phyloP scores from a whole-genome alignment of 495 filamentous ascomycete genomes.

The Penicillium parvum region DNA sequence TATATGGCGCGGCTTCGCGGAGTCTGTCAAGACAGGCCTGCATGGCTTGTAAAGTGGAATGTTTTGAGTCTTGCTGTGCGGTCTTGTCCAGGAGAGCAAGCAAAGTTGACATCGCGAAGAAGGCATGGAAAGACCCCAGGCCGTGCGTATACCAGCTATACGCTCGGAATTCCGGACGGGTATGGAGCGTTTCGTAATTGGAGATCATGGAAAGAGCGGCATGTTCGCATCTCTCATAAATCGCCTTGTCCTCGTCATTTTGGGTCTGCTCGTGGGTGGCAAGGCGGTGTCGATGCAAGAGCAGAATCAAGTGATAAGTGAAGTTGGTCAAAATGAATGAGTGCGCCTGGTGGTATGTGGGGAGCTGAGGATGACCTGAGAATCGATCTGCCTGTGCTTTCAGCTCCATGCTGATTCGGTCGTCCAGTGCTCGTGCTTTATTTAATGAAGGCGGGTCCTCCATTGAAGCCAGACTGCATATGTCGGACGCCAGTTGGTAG shows the following conservation, averaged over 20 bases:
- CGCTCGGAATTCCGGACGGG: not conserved
- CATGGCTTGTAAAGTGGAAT: not conserved
- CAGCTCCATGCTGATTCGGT: not conserved
- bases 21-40: not conserved
- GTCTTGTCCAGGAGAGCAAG: not conserved
- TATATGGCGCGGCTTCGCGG: not conserved
- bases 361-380: not conserved
- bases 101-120: constrained; percentile 3
- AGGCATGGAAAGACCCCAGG: constrained; percentile 7
- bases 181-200: constrained; percentile 2
- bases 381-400: not conserved
- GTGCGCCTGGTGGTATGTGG: constrained; percentile 7
- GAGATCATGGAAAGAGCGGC: constrained; percentile 5
- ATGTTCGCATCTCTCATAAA: not conserved
- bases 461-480: not conserved
- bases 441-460: not conserved
- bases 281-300: constrained; percentile 1
- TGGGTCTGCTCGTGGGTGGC: not conserved
- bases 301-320: constrained; percentile 7
- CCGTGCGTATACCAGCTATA: constrained; percentile 7
- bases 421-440: not conserved
- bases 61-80: not conserved
- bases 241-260: not conserved
- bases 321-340: constrained; percentile 9
- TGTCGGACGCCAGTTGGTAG: constrained; percentile 6